These are phyloP conservation scores for Solanum commersonii DNA, from an alignment of 257 asterid genomes.

Conservation along the genomic window DNA sequence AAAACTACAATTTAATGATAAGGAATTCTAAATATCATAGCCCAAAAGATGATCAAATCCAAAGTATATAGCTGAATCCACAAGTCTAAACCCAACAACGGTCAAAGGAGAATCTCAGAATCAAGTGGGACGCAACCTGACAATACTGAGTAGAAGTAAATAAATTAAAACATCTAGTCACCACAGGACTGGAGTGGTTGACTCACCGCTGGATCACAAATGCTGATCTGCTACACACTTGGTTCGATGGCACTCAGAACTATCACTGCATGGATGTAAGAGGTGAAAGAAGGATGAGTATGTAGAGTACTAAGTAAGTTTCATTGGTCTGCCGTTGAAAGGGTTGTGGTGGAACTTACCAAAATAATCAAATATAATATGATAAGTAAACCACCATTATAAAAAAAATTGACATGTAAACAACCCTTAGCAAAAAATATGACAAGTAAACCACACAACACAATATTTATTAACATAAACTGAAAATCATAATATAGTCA, in stretches of 20 bases:
- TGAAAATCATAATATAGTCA: background rate
- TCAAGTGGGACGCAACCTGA: background rate
- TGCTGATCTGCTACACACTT: background rate
- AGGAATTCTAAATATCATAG: background rate
- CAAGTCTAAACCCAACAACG: background rate
- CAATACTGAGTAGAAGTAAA: background rate
- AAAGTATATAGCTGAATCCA: background rate
- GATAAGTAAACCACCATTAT: background rate
- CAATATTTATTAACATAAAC: background rate
- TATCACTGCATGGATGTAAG: background rate
- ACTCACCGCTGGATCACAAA: background rate
- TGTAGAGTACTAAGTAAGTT: background rate
- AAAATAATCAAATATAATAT: background rate
- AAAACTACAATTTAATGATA: background rate
- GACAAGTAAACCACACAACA: background rate
- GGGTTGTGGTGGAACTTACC: background rate
- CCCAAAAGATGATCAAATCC: background rate
- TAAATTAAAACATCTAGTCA: background rate
- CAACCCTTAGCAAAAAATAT: background rate
- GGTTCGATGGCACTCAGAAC: background rate
- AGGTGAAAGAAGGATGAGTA: background rate
- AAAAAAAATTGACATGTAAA: background rate
- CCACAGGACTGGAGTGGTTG: background rate
- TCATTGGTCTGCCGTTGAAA: background rate
- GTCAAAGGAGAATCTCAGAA: background rate